A percentile compares a stretch with the other conserved stretches of the same genome.
Evolutionary conservation across 78 protist species (phyloP).

Genomic region (Cavenderia fasciculata): DNA sequence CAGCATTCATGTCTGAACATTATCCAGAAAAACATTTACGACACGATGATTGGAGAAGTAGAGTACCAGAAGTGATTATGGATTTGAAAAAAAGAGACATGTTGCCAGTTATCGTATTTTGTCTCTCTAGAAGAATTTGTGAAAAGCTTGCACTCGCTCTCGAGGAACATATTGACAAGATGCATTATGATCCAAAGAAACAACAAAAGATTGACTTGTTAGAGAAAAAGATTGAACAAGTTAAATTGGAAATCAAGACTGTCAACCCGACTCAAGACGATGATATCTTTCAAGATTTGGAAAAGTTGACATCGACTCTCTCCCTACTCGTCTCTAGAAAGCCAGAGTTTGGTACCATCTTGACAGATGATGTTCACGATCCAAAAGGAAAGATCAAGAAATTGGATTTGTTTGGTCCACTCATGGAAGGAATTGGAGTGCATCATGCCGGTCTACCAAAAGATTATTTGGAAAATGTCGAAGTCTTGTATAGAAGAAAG

Average conservation of each 20-base stretch:
- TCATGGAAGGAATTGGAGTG: slow-evolving; percentile 38
- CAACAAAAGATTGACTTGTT: slow-evolving; percentile 2
- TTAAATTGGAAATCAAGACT: not conserved
- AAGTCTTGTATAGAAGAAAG: slow-evolving; percentile 35
- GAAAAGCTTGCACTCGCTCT: not conserved
- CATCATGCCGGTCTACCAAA: slow-evolving; percentile 65
- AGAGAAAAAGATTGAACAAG: not conserved
- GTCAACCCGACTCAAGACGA: slow-evolving; percentile 2
- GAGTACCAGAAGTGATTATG: not conserved
- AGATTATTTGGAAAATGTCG: slow-evolving; percentile 28
- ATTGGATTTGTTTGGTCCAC: not conserved
- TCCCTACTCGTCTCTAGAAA: not conserved
- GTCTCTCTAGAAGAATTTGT: not conserved
- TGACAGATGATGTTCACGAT: slow-evolving; percentile 9
- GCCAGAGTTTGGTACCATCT: slow-evolving; percentile 23
- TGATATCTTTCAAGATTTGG: not conserved
- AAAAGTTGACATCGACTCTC: not conserved
- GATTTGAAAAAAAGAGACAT: slow-evolving; percentile 8
- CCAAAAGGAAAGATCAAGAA: not conserved
- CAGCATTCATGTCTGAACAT: not conserved
- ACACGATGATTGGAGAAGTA: no score
- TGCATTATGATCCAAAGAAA: not conserved
- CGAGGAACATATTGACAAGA: not conserved
- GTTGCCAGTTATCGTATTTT: slow-evolving; percentile 5
- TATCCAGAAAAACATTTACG: no score